Evolutionary conservation across 2,329 filamentous ascomycete species (phyloP), one percentile per base, ranked within the genome.

Genomic region (Colletotrichum destructivum): DNA sequence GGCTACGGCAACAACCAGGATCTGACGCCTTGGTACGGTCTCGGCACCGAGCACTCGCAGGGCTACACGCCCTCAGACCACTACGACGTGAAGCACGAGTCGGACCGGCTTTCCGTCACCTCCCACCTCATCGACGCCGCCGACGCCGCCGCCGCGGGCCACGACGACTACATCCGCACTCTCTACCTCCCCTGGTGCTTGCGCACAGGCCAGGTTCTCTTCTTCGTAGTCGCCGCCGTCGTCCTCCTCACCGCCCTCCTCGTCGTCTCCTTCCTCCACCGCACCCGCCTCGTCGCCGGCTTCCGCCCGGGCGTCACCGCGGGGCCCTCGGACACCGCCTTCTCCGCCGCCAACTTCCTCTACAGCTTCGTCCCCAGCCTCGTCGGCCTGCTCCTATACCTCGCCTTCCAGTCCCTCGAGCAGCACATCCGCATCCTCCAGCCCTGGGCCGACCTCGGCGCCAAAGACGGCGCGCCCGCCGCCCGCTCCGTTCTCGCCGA

Each of bases 341-440:
- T 97, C 81, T 97, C 94, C 1, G 86, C 93, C 0, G 94, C 94
- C 61, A 94, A 98, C 81, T 98, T 98, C 82, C 83, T 98, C 62
- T 98, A 95, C 84, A 90, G 89, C 72, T 94, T 95, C 81, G 67
- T 95, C 26, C 93, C 93, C 0, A 89, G 91, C 3, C 75, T 93
- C 0, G 78, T 95, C 38, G 93, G 91, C 5, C 89, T 91, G 77
- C 75, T 93, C 18, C 82, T 94, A 60, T 93, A 92, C 79, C 86
- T 94, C 56, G 80, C 88, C 62, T 91, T 94, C 79, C 88, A 93
- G 73, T 87, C 88, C 42, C 81, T 94, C 67, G 93, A 95, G 77
- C 86, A 90, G 77, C 85, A 88, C 2, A 79, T 94, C 70, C 90
- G 92, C 64, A 85, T 90, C 42, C 86, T 94, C 3, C 88, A 91